phyloP scores from a whole-genome alignment of 495 filamentous ascomycete genomes.

The Hypoxylon cercidicola region DNA sequence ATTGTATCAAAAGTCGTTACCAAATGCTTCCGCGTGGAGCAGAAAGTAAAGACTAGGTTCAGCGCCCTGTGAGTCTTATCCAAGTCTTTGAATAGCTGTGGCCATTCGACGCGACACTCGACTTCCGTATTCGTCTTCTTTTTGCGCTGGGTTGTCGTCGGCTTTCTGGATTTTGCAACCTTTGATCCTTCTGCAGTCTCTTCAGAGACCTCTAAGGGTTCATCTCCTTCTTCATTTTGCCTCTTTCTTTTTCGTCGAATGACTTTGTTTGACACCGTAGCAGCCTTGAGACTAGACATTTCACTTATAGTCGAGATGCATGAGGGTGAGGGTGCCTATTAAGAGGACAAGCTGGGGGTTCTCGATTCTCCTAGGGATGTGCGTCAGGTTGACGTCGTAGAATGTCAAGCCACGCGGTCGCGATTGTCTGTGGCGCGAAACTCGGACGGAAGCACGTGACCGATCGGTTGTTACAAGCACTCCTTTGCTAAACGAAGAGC shows the following conservation, averaged over 20 bases:
- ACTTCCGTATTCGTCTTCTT: slow-evolving; percentile 36
- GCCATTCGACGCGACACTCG: slow-evolving; percentile 67
- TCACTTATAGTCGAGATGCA: slow-evolving; percentile 45
- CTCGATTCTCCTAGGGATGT: slow-evolving; percentile 1
- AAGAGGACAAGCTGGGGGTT: not conserved
- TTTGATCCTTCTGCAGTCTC: slow-evolving; percentile 18
- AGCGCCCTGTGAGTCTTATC: slow-evolving; percentile 83
- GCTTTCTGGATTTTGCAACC: slow-evolving; percentile 36
- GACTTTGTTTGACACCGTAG: slow-evolving; percentile 64
- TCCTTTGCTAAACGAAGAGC: no score
- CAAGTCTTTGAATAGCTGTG: slow-evolving; percentile 74
- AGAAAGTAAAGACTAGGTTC: slow-evolving; percentile 94
- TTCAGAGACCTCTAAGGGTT: slow-evolving; percentile 1
- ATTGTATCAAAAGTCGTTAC: slow-evolving; percentile 92
- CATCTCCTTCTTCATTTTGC: slow-evolving; percentile 46
- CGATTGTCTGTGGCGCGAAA: slow-evolving; percentile 47
- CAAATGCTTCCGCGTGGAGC: slow-evolving; percentile 89
- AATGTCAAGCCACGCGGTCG: slow-evolving; percentile 28
- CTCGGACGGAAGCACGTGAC: slow-evolving; percentile 54
- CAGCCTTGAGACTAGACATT: slow-evolving; percentile 67
- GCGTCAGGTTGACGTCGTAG: slow-evolving; percentile 29
- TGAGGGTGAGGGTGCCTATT: slow-evolving; percentile 9
- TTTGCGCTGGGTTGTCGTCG: slow-evolving; percentile 13
- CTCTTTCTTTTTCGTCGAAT: slow-evolving; percentile 64
- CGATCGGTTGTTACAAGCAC: not conserved